These are phyloP conservation scores for Euphorbia pulcherrima DNA, from an alignment of 345 rosid genomes.

Conservation along the genomic window DNA sequence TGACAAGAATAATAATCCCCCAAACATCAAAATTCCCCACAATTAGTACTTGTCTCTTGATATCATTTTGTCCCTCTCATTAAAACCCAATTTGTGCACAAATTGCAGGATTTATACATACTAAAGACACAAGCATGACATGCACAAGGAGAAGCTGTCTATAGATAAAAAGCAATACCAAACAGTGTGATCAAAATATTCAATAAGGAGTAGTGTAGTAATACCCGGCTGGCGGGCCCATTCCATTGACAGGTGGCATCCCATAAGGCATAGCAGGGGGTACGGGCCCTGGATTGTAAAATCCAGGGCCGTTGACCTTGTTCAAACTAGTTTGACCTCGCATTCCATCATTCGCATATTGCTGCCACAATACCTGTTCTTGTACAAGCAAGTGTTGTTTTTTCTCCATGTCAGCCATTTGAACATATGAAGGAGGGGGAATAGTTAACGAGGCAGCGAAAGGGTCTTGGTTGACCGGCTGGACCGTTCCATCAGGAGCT, in stretches of 20 bases:
- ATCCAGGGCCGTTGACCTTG: conserved; percentile 41
- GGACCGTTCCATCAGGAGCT: conserved; percentile 61
- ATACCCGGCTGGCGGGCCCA: conserved; percentile 48
- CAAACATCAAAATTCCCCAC: conserved; percentile 29
- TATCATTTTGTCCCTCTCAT: conserved; percentile 10
- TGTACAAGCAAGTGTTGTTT: conserved; percentile 58
- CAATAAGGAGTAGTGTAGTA: conserved; percentile 44
- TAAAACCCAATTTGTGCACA: conserved; percentile 22
- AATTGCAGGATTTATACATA: conserved; percentile 26
- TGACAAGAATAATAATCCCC: conserved; percentile 26
- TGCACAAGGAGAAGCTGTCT: conserved; percentile 28
- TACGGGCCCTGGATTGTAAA: conserved; percentile 35
- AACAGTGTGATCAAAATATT: neutral
- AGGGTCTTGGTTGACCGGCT: conserved; percentile 42
- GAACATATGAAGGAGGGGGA: conserved; percentile 65
- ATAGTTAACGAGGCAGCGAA: conserved; percentile 57
- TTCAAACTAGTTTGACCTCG: conserved; percentile 61
- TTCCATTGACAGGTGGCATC: conserved; percentile 51
- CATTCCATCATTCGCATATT: conserved; percentile 67
- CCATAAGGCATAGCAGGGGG: conserved; percentile 46
- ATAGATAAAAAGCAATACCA: conserved; percentile 15
- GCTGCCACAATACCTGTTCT: conserved; percentile 68
- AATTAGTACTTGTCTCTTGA: conserved; percentile 6
- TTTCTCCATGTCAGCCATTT: conserved; percentile 73
- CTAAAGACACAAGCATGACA: conserved; percentile 18